Base-by-base conservation (phyloP, 495 filamentous ascomycete genomes). In the Zalerion maritima region DNA sequence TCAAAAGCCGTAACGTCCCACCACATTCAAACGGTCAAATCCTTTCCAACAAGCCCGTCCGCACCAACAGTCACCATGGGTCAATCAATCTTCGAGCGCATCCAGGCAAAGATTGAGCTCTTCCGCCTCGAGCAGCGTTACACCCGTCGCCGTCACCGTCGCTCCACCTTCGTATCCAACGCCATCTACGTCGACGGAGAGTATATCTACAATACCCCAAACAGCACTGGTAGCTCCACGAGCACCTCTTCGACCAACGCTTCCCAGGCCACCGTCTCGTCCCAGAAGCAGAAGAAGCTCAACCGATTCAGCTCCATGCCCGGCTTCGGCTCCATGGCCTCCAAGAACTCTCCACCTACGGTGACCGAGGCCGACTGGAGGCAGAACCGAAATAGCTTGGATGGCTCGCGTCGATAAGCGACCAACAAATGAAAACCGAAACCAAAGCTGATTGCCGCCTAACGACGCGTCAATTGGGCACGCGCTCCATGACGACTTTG, bases 91-190 rank as follows among this genome's bases (percentile, higher is more conserved):
- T 21, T 72, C 35, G 60, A 69, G 14, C 57, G 57, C 43, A 54
- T 64, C 46, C 61, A 69, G 40, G 56, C 62, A 30, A 71, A 76
- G 60, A 64, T 84, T 40, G 81, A 94, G 64, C 71, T 93, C 45
- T 89, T 85, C 64, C 80, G 81, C 18, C 73, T 94, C 36, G 85
- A 94, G 58, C 78, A 93, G 56, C 73, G 81, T 26, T 94, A 94
- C 61, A 86, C 81, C 19, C 76, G 74, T 43, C 76, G 81, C 49
- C 79, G 81, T 41, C 49, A 66, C 31, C 75, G 83, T 37, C 82
- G 85, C 57, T 82, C 71, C 31, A 85, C 77, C 35, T 92, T 91
- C 55, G 72, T 78, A 49, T 77, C 71, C 34, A 82, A 81, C 42
- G 86, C 81, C 13, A 67, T 75, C 47, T 94, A 94, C 50, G 76